A percentile compares a stretch with the other conserved stretches of the same genome.
Conservation (phyloP, 805 yeast species). For the Suhomyces sp. region DNA sequence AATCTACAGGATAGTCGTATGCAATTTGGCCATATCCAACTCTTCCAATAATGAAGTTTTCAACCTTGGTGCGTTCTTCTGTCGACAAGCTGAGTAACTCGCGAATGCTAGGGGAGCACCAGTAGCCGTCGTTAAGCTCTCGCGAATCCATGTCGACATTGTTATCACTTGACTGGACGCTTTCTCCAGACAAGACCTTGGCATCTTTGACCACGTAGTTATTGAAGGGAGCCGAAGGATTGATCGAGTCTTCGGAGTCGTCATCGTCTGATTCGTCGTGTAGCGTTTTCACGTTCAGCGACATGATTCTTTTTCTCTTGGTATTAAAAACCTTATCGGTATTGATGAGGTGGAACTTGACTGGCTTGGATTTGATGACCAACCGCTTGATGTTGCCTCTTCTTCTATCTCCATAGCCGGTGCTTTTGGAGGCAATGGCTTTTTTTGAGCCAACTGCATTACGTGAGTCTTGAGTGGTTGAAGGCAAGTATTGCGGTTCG, state of each 20-base stretch:
- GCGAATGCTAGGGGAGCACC: constrained; percentile 67
- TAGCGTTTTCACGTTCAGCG: not conserved
- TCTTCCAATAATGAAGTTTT: constrained; percentile 68
- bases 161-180: constrained; percentile 6
- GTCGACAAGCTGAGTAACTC: constrained; percentile 44
- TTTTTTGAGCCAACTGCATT: not conserved
- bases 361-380: constrained; percentile 39
- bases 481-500: constrained; percentile 1
- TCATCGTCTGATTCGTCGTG: constrained; percentile 21
- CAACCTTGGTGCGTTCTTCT: constrained; percentile 51
- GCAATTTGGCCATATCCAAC: constrained; percentile 65
- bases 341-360: constrained; percentile 40
- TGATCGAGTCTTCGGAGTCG: constrained; percentile 19
- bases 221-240: constrained; percentile 1
- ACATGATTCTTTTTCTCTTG: constrained; percentile 29
- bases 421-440: not conserved
- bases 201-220: not conserved
- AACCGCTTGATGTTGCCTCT: constrained; percentile 32
- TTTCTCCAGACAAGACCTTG: constrained; percentile 13
- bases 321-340: constrained; percentile 38
- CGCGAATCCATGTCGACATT: constrained; percentile 8
- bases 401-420: constrained; percentile 13
- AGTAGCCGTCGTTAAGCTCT: constrained; percentile 47
- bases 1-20: constrained; percentile 66
- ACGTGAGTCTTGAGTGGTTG: not conserved